Evolutionary conservation across 179 eudicot species (phyloP), one percentile per base, ranked within the genome.

Genomic region (Spergularia azorica): DNA sequence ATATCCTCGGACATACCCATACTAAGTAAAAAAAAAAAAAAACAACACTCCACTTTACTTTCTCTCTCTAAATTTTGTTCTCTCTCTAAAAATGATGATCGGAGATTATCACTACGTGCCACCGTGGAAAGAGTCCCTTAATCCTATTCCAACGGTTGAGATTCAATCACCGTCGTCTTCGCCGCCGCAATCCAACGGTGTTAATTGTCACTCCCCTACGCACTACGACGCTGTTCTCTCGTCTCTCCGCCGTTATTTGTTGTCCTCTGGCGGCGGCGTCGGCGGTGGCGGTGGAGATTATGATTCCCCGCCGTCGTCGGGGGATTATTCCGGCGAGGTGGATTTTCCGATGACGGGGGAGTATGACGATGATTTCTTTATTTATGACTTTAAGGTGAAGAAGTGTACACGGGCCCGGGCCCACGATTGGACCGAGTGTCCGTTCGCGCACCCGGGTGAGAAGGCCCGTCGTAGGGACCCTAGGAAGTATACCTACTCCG

Each of bases 341-440:
- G 76, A 79, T 52, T 79, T 55, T 81, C 12, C 74, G 18, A 6
- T 66, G 81, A 3, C 63, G 66, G 48, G 83, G 77, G 68, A 78
- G 14, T 78, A 87, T 38, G 81, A 89, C 77, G 98, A 93, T 67
- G 75, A 85, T 39, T 93, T 93, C 81, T 84, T 93, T 6, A 94
- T 94, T 86, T 94, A 77, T 78, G 98, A 94, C 78, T 92, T 92
- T 75, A 94, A 94, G 74, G 88, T 94, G 7, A 76, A 87, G 71
- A 82, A 85, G 62, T 94, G 98, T 82, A 84, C 87, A 0, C 89
- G 97, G 7, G 97, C 85, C 3, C 79, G 98, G 75, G 90, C 98
- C 0, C 97, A 94, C 52, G 98, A 94, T 80, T 94, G 98, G 98
- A 94, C 96, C 0, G 98, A 92, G 87, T 94, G 98, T 63, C 98